Evolutionary conservation across 164 flowering plant genomes (phyloP).

Genomic region (Umbellularia californica): DNA sequence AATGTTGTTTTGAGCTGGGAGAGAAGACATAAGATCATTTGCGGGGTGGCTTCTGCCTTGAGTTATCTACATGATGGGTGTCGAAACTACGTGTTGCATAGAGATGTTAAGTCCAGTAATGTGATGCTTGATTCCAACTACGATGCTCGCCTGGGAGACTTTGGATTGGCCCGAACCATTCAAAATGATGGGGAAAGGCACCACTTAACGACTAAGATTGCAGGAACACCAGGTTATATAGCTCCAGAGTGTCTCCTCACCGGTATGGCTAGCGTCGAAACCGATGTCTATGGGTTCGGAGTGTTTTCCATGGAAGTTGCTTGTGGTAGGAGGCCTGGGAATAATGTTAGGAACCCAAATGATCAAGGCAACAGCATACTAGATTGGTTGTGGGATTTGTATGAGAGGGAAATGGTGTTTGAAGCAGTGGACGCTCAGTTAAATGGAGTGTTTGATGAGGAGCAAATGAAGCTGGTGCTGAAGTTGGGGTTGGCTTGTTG

Average conservation of each 20-base stretch:
- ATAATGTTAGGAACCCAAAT: not conserved
- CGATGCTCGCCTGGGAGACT: conserved; percentile 29
- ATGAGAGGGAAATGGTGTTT: conserved; percentile 9
- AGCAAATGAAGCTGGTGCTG: not conserved
- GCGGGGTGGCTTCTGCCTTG: conserved; percentile 24
- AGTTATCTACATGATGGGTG: conserved; percentile 27
- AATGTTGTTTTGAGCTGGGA: conserved; percentile 37
- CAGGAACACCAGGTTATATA: conserved; percentile 37
- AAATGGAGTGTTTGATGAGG: conserved; percentile 14
- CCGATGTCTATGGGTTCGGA: conserved; percentile 16
- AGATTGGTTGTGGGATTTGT: conserved; percentile 22
- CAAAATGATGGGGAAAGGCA: conserved; percentile 18
- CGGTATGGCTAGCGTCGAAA: conserved; percentile 2
- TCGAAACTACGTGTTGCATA: conserved; percentile 22
- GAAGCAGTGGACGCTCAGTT: conserved; percentile 18
- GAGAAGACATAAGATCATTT: conserved; percentile 31
- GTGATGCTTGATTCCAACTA: conserved; percentile 27
- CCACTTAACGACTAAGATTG: conserved; percentile 26
- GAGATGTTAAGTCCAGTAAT: conserved; percentile 30
- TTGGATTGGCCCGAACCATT: conserved; percentile 29
- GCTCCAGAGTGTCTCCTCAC: conserved; percentile 16
- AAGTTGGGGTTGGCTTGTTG: conserved; percentile 11
- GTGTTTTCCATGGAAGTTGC: conserved; percentile 27
- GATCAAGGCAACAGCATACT: conserved; percentile 8
- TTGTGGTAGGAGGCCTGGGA: conserved; percentile 29